These are phyloP conservation scores for Xerocomus amazonicus DNA, from an alignment of 1,284 basidiomycete species.

Conservation along the genomic window DNA sequence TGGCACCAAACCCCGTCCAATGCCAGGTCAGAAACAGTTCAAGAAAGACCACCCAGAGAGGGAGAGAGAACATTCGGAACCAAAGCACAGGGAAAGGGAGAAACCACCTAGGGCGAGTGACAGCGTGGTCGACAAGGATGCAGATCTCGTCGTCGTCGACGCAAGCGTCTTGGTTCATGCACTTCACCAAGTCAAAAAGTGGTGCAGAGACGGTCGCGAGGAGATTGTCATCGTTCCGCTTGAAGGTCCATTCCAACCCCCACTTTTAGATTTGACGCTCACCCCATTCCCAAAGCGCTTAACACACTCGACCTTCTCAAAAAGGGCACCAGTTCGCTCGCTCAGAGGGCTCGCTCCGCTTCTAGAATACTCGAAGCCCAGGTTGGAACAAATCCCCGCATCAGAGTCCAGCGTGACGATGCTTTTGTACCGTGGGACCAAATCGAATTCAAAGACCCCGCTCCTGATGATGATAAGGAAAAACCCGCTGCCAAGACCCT, in stretches of 20 bases:
- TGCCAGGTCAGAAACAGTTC: conserved; percentile 22
- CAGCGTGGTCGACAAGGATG: conserved; percentile 48
- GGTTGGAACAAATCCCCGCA: conserved; percentile 74
- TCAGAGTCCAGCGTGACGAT: conserved; percentile 72
- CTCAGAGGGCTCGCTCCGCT: conserved; percentile 77
- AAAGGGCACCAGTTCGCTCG: conserved; percentile 77
- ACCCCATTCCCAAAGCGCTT: conserved; percentile 51
- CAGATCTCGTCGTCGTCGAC: conserved; percentile 77
- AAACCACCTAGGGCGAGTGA: conserved; percentile 37
- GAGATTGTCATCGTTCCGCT: conserved; percentile 79
- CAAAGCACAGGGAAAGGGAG: conserved; percentile 22
- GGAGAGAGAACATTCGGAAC: conserved; percentile 27
- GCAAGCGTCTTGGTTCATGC: conserved; percentile 86
- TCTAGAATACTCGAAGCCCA: conserved; percentile 80
- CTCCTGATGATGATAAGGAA: conserved; percentile 27
- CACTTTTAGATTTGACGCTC: conserved; percentile 6
- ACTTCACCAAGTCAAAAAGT: conserved; percentile 75
- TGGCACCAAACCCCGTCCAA: conserved; percentile 28
- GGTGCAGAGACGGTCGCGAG: conserved; percentile 69
- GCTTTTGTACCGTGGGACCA: conserved; percentile 77
- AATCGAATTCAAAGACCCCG: conserved; percentile 45
- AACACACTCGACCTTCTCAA: conserved; percentile 93
- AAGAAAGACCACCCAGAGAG: conserved; percentile 33
- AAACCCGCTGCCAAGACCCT: conserved; percentile 23
- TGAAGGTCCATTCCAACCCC: conserved; percentile 60